These are phyloP conservation scores for Penicilliopsis zonata DNA, from an alignment of 495 filamentous ascomycete genomes.

Conservation along the genomic window DNA sequence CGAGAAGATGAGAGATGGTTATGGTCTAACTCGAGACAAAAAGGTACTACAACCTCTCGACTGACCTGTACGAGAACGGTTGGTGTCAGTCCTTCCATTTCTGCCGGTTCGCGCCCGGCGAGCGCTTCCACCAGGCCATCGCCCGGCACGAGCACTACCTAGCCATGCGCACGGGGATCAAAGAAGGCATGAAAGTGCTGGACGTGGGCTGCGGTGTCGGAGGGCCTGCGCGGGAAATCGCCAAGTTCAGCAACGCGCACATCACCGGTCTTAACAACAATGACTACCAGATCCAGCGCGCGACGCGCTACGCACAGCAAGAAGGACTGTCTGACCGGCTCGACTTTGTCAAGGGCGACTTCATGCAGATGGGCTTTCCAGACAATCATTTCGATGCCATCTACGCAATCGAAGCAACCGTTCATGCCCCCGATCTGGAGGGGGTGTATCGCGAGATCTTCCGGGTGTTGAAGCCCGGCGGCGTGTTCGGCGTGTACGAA, in stretches of 20 bases:
- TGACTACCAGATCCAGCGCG: constrained; percentile 84
- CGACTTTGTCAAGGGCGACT: constrained; percentile 73
- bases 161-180: constrained; percentile 64
- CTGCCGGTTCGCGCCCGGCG: constrained; percentile 70
- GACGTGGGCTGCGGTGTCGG: constrained; percentile 87
- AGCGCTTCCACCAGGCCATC: constrained; percentile 71
- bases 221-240: constrained; percentile 76
- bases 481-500: constrained; percentile 81
- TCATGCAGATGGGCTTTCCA: constrained; percentile 90
- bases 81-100: constrained; percentile 83
- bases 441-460: constrained; percentile 77
- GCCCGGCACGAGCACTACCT: constrained; percentile 87
- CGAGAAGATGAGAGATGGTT: neutral
- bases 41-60: constrained; percentile 87
- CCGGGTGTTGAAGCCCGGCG: constrained; percentile 81
- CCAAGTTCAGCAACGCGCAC: constrained; percentile 69
- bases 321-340: constrained; percentile 61
- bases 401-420: constrained; percentile 83
- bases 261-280: constrained; percentile 88
- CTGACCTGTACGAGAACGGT: constrained; percentile 80
- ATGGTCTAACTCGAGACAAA: constrained; percentile 3
- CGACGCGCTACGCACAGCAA: constrained; percentile 57
- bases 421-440: constrained; percentile 70
- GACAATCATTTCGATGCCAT: constrained; percentile 73
- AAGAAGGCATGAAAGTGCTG: constrained; percentile 64